phyloP scores from a whole-genome alignment of 345 rosid species.

The Syzygium grande region DNA sequence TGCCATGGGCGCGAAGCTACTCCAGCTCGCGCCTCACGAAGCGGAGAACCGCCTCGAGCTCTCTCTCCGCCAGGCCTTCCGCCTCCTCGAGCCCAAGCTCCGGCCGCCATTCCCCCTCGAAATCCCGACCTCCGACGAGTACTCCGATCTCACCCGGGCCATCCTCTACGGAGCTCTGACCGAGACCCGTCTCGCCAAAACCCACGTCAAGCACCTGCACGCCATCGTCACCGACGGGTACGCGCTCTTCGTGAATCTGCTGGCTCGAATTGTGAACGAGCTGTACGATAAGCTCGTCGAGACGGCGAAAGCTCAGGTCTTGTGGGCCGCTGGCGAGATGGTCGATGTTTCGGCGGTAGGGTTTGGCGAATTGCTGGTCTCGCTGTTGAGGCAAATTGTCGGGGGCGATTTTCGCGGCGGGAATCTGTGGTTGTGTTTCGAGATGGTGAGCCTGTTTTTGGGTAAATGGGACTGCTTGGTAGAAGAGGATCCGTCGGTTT shows the following conservation, averaged over 20 bases:
- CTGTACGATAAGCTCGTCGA: constrained; percentile 50
- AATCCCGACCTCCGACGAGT: constrained; percentile 47
- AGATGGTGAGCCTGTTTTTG: constrained; percentile 38
- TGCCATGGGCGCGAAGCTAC: constrained; percentile 35
- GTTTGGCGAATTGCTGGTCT: constrained; percentile 36
- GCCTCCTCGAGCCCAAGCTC: constrained; percentile 27
- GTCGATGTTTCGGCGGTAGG: constrained; percentile 54
- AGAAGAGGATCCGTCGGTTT: constrained; percentile 42
- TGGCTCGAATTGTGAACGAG: constrained; percentile 34
- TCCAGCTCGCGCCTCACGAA: constrained; percentile 25
- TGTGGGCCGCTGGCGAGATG: constrained; percentile 65
- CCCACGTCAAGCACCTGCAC: constrained; percentile 58
- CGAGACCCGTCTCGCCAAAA: constrained; percentile 32
- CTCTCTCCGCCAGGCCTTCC: constrained; percentile 55
- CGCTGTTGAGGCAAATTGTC: constrained; percentile 50
- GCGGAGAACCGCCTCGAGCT: constrained; percentile 47
- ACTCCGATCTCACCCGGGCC: constrained; percentile 45
- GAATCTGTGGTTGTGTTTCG: constrained; percentile 75
- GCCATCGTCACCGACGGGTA: constrained; percentile 71
- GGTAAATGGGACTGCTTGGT: constrained; percentile 48
- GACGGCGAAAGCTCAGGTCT: constrained; percentile 40
- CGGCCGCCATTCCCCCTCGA: constrained; percentile 54
- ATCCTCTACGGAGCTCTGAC: constrained; percentile 53
- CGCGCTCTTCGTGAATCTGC: constrained; percentile 38
- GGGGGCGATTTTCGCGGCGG: constrained; percentile 66